Percentiles rank a stretch among this genome's conserved stretches.
phyloP scores from a whole-genome alignment of 805 yeast genomes.

The Danielozyma ontarioensis region DNA sequence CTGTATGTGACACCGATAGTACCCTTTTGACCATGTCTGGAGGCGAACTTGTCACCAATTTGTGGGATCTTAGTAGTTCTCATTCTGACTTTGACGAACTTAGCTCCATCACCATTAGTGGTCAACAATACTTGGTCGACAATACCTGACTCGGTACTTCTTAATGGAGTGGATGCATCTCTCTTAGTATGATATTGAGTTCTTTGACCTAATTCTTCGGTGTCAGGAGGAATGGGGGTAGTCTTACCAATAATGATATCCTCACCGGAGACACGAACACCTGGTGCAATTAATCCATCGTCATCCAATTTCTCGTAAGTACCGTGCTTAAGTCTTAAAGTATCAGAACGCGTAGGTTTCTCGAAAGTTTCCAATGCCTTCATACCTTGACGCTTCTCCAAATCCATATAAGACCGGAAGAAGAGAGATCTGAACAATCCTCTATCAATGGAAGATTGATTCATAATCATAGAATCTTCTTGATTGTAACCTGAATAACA shows the following conservation, averaged over 20 bases:
- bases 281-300: slow-evolving; percentile 97
- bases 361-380: slow-evolving; percentile 96
- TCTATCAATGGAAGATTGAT: slow-evolving; percentile 94
- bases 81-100: slow-evolving; percentile 96
- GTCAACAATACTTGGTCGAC: slow-evolving; percentile 96
- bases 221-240: slow-evolving; percentile 98
- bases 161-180: slow-evolving; percentile 95
- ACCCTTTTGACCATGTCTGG: slow-evolving; percentile 99
- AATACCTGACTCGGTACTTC: slow-evolving; percentile 97
- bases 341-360: slow-evolving; percentile 91
- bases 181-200: slow-evolving; percentile 97
- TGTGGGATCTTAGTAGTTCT: slow-evolving; percentile 98
- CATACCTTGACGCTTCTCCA: slow-evolving; percentile 98
- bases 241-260: slow-evolving; percentile 98
- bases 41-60: slow-evolving; percentile 97
- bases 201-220: slow-evolving; percentile 97
- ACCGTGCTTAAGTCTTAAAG: slow-evolving; percentile 93
- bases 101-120: slow-evolving; percentile 96
- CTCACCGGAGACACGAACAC: slow-evolving; percentile 97
- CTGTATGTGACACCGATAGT: slow-evolving; percentile 98
- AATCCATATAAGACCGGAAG: slow-evolving; percentile 97
- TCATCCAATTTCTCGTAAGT: slow-evolving; percentile 97
- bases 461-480: slow-evolving; percentile 99
- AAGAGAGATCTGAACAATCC: slow-evolving; percentile 94
- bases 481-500: slow-evolving; percentile 99